Evolutionary conservation across 768 basidiomycete genomes (phyloP).

Genomic region (Boletus rubropictus): DNA sequence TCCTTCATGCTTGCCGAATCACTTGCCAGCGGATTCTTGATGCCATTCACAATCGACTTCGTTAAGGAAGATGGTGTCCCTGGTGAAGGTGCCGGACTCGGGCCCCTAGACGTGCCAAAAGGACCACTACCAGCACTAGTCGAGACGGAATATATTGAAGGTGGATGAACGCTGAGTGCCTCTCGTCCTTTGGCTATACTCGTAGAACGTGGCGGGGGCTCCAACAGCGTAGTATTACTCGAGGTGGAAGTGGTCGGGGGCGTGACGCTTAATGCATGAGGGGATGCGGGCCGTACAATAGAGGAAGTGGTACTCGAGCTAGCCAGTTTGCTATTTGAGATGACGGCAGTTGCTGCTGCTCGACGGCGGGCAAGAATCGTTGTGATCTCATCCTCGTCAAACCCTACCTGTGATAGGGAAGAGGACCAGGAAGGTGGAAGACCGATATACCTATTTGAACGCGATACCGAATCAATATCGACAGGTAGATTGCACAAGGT

Average conservation of each 20-base stretch:
- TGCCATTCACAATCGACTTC: slow-evolving; percentile 19
- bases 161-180: slow-evolving; percentile 6
- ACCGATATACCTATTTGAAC: slow-evolving; percentile 45
- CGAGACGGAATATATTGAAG: slow-evolving; percentile 12
- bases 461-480: background rate
- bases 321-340: slow-evolving; percentile 5
- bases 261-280: slow-evolving; percentile 4
- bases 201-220: slow-evolving; percentile 24
- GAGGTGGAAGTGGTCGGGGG: slow-evolving; percentile 17
- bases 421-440: slow-evolving; percentile 72
- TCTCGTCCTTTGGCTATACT: slow-evolving; percentile 14
- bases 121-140: background rate
- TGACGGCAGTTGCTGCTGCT: slow-evolving; percentile 11
- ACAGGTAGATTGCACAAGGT: background rate
- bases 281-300: slow-evolving; percentile 10
- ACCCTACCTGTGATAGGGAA: slow-evolving; percentile 55
- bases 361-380: slow-evolving; percentile 44
- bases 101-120: background rate
- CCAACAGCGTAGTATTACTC: slow-evolving; percentile 14
- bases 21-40: slow-evolving; percentile 17
- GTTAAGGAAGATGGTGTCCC: slow-evolving; percentile 19
- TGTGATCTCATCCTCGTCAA: slow-evolving; percentile 63
- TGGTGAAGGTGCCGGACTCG: slow-evolving; percentile 13
- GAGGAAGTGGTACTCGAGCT: slow-evolving; percentile 1
- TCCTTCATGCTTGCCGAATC: slow-evolving; percentile 11